Evolutionary conservation across 306 rosid species (phyloP).

Genomic region (Gleditsia sinensis): DNA sequence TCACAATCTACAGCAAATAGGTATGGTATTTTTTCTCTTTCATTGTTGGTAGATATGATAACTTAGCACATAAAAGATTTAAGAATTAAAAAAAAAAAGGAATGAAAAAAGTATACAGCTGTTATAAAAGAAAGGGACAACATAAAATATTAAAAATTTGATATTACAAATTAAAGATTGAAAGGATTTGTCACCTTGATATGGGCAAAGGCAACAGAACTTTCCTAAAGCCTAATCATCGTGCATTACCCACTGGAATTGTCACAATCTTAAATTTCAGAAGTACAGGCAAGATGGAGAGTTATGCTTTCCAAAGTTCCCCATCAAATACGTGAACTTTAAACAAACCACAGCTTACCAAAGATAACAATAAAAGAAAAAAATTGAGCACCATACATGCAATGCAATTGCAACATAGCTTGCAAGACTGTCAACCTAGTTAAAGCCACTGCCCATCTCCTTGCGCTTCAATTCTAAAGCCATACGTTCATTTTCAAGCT

Average conservation of each 20-base stretch:
- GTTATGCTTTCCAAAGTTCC: conserved; percentile 31
- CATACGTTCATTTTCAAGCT: conserved; percentile 80
- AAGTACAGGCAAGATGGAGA: conserved; percentile 31
- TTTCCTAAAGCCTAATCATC: conserved; percentile 30
- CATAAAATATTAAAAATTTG: conserved; percentile 30
- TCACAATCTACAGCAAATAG: background rate
- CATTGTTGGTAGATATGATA: background rate
- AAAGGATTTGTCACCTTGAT: conserved; percentile 30
- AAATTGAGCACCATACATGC: conserved; percentile 23
- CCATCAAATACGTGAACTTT: conserved; percentile 30
- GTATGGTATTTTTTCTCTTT: background rate
- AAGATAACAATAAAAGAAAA: conserved; percentile 1
- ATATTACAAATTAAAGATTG: conserved; percentile 31
- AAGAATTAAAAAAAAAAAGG: background rate
- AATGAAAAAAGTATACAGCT: background rate
- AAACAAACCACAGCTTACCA: conserved; percentile 36
- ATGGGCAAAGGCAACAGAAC: conserved; percentile 39
- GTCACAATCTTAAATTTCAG: conserved; percentile 36
- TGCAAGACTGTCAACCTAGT: conserved; percentile 42
- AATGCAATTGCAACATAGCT: conserved; percentile 28
- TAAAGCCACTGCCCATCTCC: conserved; percentile 58
- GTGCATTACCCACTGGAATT: conserved; percentile 37
- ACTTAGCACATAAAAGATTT: background rate
- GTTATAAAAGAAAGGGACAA: conserved; percentile 1
- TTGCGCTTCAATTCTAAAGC: conserved; percentile 72